Evolutionary conservation across 768 basidiomycete genomes (phyloP), one percentile per base, ranked within the genome.

Genomic region (Rhodosporidiobolus odoratus): DNA sequence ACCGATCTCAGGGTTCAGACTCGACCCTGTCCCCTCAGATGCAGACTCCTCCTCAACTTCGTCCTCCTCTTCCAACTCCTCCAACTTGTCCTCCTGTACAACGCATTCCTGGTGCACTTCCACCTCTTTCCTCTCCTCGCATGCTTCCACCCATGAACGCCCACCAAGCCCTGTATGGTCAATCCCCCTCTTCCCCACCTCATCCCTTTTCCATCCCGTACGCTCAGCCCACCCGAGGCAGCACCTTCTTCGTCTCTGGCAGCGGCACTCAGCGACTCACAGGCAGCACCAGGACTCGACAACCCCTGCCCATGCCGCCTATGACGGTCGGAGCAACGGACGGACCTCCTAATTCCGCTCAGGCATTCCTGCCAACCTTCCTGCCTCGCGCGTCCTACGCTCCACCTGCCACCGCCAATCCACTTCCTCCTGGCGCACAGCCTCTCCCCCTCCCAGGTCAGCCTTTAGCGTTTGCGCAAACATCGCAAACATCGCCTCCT

Each of bases 171-270:
- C n/a, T 27, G 16, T 30, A 56, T 19, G 54, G 54, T 19, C n/a
- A 4, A 23, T 34, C 9, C 48, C 19, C 3, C 17, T 53, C 52
- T 10, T 30, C 52, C 21, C 30, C 52, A 53, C 10, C n/a, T n/a
- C 25, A 25, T 34, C 37, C 61, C 30, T 27, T 12, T 16, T 30
- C 3, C 30, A 48, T 65, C 45, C 35, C 43, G 1, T 65, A 47
- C 35, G 7, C 25, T 2, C 7, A 41, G 3, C 54, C 64, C 6
- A 32, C 45, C 1, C 64, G 64, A 32, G 64, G 54, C 7, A 47
- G 43, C 25, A 58, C 64, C 45, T 65, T 65, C 45, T 58, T 65
- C 64, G 54, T 47, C 35, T n/a, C n/a, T n/a, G 25, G 64, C 15
- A 40, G n/a, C 38, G 52, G 52, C 21, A 43, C 62, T 0, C 19